These are phyloP conservation scores for Fusarium robinianum DNA, from an alignment of 2,329 filamentous ascomycete genomes.

Conservation along the genomic window DNA sequence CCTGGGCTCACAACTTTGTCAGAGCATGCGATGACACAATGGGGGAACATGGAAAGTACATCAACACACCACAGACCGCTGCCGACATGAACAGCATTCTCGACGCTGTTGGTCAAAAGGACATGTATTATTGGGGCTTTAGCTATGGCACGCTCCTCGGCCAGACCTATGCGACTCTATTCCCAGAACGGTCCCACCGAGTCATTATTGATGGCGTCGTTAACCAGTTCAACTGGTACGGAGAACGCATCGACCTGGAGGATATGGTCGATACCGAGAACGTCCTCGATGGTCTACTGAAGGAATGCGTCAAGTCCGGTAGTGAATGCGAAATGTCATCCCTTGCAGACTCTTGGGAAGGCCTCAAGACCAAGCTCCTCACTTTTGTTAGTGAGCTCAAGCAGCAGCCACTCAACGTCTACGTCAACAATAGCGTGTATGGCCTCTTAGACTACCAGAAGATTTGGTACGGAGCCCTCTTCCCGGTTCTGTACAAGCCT, in stretches of 20 bases:
- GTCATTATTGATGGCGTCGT: slow-evolving; percentile 45
- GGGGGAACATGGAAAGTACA: slow-evolving; percentile 50
- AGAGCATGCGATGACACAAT: slow-evolving; percentile 49
- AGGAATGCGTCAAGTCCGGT: slow-evolving; percentile 49
- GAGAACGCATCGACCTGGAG: slow-evolving; percentile 28
- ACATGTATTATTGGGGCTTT: slow-evolving; percentile 48
- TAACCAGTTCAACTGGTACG: slow-evolving; percentile 43
- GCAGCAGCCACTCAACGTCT: slow-evolving; percentile 47
- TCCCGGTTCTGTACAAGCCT: slow-evolving; percentile 46
- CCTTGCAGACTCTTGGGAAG: slow-evolving; percentile 43
- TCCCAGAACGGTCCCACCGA: slow-evolving; percentile 40
- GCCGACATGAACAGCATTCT: slow-evolving; percentile 57
- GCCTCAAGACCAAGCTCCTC: slow-evolving; percentile 41
- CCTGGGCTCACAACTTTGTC: slow-evolving; percentile 48
- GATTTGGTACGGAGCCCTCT: slow-evolving; percentile 45
- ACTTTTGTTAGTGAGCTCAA: slow-evolving; percentile 41
- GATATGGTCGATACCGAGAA: slow-evolving; percentile 39
- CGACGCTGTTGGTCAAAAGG: slow-evolving; percentile 43
- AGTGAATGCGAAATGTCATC: slow-evolving; percentile 49
- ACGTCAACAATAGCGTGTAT: slow-evolving; percentile 48
- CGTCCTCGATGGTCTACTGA: slow-evolving; percentile 40
- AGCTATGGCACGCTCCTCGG: slow-evolving; percentile 50
- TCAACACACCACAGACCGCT: slow-evolving; percentile 56
- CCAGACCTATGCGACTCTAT: slow-evolving; percentile 47
- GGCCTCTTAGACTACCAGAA: slow-evolving; percentile 45